Percentiles rank a stretch among this genome's conserved stretches.
Conservation (phyloP, 2,329 filamentous ascomycete genomes). For the Neurospora sp. region DNA sequence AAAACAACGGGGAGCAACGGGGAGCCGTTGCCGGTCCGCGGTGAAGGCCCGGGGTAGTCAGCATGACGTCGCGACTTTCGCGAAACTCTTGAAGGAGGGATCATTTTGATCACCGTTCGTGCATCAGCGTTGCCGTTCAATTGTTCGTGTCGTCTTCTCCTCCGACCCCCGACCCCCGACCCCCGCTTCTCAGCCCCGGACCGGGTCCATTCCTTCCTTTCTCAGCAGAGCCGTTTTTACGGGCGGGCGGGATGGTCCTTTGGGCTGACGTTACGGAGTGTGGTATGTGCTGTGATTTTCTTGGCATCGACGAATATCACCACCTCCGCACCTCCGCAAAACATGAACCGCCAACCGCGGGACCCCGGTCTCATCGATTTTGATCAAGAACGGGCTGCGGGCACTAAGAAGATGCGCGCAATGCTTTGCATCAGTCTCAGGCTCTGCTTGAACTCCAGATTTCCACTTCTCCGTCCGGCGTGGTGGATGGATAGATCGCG, state of each 20-base stretch:
- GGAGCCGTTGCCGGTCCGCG: not conserved
- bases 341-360: not conserved
- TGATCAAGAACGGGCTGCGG: not conserved
- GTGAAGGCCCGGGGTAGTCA: not conserved
- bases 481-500: not conserved
- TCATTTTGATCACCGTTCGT: not conserved
- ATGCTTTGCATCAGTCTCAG: not conserved
- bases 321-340: not conserved
- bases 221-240: not conserved
- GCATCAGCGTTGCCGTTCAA: not conserved
- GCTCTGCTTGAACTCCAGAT: not conserved
- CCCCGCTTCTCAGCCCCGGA: not conserved
- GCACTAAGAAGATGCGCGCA: not conserved
- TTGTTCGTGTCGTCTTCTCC: not conserved
- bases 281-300: not conserved
- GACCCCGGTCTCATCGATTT: not conserved
- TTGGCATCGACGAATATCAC: not conserved
- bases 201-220: not conserved
- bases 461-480: not conserved
- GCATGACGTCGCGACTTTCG: not conserved
- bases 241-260: not conserved
- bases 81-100: not conserved
- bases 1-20: not conserved
- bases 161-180: not conserved
- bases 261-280: not conserved